A percentile compares a stretch with the other conserved stretches of the same genome.
Evolutionary conservation across 139 green algal species (phyloP).

Genomic region (Chlamydomonas sphaeroides): DNA sequence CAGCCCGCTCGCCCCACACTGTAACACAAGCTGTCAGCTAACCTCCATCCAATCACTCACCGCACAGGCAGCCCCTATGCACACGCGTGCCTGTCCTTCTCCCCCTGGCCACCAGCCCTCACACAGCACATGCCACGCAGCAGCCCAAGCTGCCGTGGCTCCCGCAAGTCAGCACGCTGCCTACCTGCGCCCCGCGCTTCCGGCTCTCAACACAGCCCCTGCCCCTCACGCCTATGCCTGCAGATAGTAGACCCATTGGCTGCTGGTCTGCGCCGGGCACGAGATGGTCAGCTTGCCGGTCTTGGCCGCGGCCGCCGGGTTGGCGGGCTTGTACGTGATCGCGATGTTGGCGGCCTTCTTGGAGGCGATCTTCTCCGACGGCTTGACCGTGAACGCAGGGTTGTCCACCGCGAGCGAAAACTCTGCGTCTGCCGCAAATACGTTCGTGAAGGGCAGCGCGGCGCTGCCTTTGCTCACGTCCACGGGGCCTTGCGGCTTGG

Average conservation of each 20-base stretch:
- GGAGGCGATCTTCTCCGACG: conserved; percentile 64
- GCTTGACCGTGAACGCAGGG: conserved; percentile 71
- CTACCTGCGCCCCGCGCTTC: too few relatives aligned
- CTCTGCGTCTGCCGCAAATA: conserved; percentile 72
- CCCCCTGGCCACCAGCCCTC: too few relatives aligned
- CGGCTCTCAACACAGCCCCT: too few relatives aligned
- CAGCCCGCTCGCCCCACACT: too few relatives aligned
- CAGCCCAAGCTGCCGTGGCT: too few relatives aligned
- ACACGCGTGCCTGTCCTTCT: too few relatives aligned
- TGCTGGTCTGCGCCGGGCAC: conserved; percentile 66
- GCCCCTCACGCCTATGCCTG: conserved; percentile 41
- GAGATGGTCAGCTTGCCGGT: conserved; percentile 81
- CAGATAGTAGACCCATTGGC: conserved; percentile 84
- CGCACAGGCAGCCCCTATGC: too few relatives aligned
- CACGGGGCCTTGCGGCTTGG: conserved; percentile 81
- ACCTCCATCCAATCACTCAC: too few relatives aligned
- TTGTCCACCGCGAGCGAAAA: conserved; percentile 83
- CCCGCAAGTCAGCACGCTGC: too few relatives aligned
- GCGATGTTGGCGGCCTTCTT: conserved; percentile 75
- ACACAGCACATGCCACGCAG: too few relatives aligned
- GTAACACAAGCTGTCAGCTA: too few relatives aligned
- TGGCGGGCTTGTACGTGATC: conserved; percentile 67
- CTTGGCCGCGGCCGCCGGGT: background rate
- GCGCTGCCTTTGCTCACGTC: conserved; percentile 64
- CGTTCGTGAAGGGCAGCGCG: conserved; percentile 78